Base-by-base conservation (phyloP, 768 basidiomycete species). In the Pulveroboletus sp. region DNA sequence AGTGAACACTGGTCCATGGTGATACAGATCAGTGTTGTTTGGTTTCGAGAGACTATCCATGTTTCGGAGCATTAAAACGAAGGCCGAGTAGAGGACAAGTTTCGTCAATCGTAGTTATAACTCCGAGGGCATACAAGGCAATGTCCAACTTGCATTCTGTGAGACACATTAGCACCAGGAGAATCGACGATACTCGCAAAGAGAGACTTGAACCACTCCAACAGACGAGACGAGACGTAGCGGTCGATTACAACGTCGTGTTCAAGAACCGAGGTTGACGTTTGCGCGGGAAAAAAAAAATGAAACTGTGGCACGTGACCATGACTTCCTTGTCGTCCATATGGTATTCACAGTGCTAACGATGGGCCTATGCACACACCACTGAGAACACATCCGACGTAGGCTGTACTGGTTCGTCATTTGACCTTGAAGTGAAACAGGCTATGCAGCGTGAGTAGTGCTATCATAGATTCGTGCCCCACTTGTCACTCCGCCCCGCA, bases 61-160 rank as follows among this genome's bases (percentile, higher is more conserved):
- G 46, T 90, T 62, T 81, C 84, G 88, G 81, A 85, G 81, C 71
- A 73, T 87, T 89, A 89, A 89, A 89, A 86, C 86, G 79, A 82
- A 72, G 67, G 76, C 71, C 78, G 78, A 74, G 85, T 89, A 63
- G 73, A 32, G 33, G 73, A 35, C 60, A 64, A 59, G 70, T 74
- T 78, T 76, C 82, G 80, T 75, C 80, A 68, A 76, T 75, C 83
- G 88, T 87, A 90, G 87, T 89, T 88, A 89, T 90, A 77, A 77
- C 82, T 79, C 85, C 84, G 84, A 80, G 70, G 48, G 39, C 1
- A 21, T 33, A n/a, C 35, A 38, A 4, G 3, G 5, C n/a, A 10
- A 10, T 13, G 14, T n/a, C 26, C 18, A 4, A 43, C 11, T 46
- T 24, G 18, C 41, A 15, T 15, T 24, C 47, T 46, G 2, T 5